Evolutionary conservation across 73 alveolate species (phyloP).

Genomic region (Durusdinium trenchii): DNA sequence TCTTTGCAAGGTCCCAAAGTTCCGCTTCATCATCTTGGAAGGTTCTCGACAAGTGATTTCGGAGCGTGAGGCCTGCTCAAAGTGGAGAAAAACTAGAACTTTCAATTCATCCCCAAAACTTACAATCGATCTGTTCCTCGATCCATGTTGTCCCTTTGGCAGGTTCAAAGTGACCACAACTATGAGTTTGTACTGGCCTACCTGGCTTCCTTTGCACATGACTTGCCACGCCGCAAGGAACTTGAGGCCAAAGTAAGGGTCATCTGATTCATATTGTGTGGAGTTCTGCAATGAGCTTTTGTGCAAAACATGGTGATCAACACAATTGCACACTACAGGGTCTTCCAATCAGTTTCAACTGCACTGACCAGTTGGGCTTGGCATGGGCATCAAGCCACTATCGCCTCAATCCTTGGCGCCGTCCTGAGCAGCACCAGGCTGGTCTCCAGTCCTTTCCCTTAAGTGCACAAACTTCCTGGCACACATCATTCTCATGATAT

Average conservation of each 20-base stretch:
- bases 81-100: background rate
- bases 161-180: constrained; percentile 11
- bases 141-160: background rate
- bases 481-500: background rate
- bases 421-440: background rate
- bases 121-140: background rate
- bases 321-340: background rate
- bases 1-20: constrained; percentile 13
- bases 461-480: background rate
- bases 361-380: background rate
- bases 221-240: constrained; percentile 8
- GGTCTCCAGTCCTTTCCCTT: background rate
- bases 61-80: background rate
- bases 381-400: constrained; percentile 15
- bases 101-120: background rate
- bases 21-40: constrained; percentile 30
- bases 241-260: background rate
- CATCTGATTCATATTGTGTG: background rate
- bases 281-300: background rate
- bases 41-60: background rate
- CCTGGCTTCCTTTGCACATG: background rate
- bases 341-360: too few species aligned
- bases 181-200: background rate
- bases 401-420: background rate
- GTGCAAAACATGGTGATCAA: background rate